Base-by-base conservation (phyloP, 352 stramenopile genomes). In the Phytophthora hybrid region DNA sequence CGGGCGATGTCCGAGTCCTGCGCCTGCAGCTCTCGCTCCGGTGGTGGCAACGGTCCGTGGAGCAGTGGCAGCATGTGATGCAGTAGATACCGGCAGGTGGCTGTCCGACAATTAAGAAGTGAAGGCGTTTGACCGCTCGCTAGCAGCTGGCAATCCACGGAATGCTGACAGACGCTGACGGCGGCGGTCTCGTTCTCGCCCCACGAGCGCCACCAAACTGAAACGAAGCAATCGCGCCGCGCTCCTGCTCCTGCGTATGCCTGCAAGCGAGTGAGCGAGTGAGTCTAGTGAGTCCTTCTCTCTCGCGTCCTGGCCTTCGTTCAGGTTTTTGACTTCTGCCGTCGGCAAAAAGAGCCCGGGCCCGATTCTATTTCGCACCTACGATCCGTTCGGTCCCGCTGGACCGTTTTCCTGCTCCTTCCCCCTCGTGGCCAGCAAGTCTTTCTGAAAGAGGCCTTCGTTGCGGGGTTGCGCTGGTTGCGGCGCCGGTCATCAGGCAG, bases 41-140 rank as follows among this genome's bases (percentile, higher is more conserved):
- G 34, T 3, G 52, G 44, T n/a, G 69, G 58, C 58, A 69, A 21
- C 10, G 69, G 64, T 2, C 69, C 69, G 10, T 44, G 63, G 58
- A 76, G 60, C 26, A 73, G 26, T 14, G 69, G 44, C 14, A 77
- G 46, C 64, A 77, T 77, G 23, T 53, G 32, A 13, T 8, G 21
- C 19, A 32, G 61, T n/a, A 5, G 31, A 59, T 52, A 51, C 49
- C 37, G 13, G 37, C 3, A 39, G 34, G n/a, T n/a, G n/a, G 14
- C 5, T 44, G 37, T 10, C 7, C 10, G 10, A 44, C 10, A 44
- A 39, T 16, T 14, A 44, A 14, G 23, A 47, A 58, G 46, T 66
- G n/a, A 23, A 53, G 16, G 21, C 58, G 18, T 55, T 32, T 55
- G 49, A 32, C 19, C 41, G n/a, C 41, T 31, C 41, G 21, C 39